Evolutionary conservation across 495 filamentous ascomycete species (phyloP).

Genomic region (Penicillium mononematosum): DNA sequence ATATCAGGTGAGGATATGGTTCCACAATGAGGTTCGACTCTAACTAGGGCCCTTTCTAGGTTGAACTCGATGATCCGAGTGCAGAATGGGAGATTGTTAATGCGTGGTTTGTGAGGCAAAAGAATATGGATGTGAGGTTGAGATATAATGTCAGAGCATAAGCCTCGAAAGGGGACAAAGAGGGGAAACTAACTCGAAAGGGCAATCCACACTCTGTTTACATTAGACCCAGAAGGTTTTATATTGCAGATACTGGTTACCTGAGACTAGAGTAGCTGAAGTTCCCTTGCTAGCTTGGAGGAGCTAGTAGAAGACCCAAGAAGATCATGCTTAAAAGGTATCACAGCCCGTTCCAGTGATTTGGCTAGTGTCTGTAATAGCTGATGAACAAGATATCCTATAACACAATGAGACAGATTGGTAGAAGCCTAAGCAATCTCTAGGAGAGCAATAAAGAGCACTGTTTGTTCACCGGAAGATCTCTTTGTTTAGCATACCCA

Average conservation of each 20-base stretch:
- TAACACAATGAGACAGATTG: not conserved
- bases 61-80: slow-evolving; percentile 26
- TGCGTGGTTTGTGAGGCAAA: slow-evolving; percentile 36
- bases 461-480: not conserved
- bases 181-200: not conserved
- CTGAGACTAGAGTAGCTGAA: not conserved
- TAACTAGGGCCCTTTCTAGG: slow-evolving; percentile 10
- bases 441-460: not conserved
- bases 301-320: not conserved
- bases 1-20: slow-evolving; percentile 23
- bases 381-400: not conserved
- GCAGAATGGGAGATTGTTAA: slow-evolving; percentile 30
- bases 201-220: not conserved
- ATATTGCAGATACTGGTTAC: not conserved
- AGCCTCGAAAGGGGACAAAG: not conserved
- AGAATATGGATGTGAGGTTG: slow-evolving; percentile 23
- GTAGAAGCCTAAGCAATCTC: not conserved
- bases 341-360: not conserved
- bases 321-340: not conserved
- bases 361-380: not conserved
- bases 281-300: not conserved
- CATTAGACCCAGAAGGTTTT: not conserved
- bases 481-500: not conserved
- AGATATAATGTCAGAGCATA: not conserved
- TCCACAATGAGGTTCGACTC: not conserved